Conservation (phyloP, 345 rosid species). For the Camelina hispida region DNA sequence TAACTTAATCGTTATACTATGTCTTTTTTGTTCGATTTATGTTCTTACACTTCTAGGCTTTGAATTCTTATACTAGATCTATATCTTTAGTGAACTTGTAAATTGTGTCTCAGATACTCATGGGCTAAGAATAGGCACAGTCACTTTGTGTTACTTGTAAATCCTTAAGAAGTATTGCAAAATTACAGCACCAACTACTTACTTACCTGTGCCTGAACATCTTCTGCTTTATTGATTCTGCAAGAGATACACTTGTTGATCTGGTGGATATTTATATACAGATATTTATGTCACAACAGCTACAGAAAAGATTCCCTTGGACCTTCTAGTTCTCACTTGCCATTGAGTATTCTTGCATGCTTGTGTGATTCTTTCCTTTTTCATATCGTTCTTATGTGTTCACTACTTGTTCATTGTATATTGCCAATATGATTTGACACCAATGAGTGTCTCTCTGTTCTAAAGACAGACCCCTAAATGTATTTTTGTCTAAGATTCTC, state of each 20-base stretch:
- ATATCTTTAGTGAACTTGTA: not conserved
- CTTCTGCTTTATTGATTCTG: slow-evolving; percentile 23
- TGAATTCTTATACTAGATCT: not conserved
- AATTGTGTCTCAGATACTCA: not conserved
- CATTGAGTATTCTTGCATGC: slow-evolving; percentile 36
- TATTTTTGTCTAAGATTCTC: slow-evolving; percentile 37
- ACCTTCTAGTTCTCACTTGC: slow-evolving; percentile 31
- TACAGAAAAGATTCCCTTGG: slow-evolving; percentile 33
- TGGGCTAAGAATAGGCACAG: slow-evolving; percentile 1
- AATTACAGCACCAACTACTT: not conserved
- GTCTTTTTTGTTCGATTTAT: not conserved
- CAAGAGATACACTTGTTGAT: slow-evolving; percentile 33
- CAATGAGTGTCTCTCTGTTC: slow-evolving; percentile 18
- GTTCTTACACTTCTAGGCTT: not conserved
- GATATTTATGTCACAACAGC: slow-evolving; percentile 28
- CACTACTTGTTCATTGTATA: slow-evolving; percentile 26
- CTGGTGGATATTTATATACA: slow-evolving; percentile 2
- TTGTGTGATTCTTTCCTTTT: slow-evolving; percentile 16
- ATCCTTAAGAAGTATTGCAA: not conserved
- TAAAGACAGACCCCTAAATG: slow-evolving; percentile 14
- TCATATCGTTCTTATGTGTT: slow-evolving; percentile 1
- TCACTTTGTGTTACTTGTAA: not conserved
- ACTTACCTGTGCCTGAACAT: slow-evolving; percentile 13
- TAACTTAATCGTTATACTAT: not conserved
- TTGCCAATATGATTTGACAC: slow-evolving; percentile 38